These are phyloP conservation scores for Torrubiellomyces zombiae DNA, from an alignment of 2,329 filamentous ascomycete species.

Conservation along the genomic window DNA sequence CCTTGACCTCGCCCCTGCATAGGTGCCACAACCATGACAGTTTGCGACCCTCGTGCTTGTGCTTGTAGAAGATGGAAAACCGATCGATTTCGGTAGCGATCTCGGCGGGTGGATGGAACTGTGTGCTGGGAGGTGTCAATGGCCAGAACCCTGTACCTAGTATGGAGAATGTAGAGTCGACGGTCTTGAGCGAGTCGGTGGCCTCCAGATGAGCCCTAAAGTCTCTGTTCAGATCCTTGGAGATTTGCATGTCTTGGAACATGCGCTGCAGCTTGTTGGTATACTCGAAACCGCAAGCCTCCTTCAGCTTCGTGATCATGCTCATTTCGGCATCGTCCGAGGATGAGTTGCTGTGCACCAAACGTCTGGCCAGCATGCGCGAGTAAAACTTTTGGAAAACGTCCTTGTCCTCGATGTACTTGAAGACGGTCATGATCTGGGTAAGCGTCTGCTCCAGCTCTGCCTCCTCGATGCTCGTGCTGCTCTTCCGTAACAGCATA, in stretches of 20 bases:
- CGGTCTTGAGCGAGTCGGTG: constrained; percentile 42
- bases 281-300: constrained; percentile 96
- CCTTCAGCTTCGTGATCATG: constrained; percentile 99
- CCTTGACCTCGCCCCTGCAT: constrained; percentile 92
- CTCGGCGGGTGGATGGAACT: constrained; percentile 73
- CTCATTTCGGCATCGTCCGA: constrained; percentile 96
- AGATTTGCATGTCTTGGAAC: constrained; percentile 99
- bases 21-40: constrained; percentile 97
- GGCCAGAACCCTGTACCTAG: constrained; percentile 97
- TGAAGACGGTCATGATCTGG: constrained; percentile 98
- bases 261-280: constrained; percentile 99
- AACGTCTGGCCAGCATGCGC: constrained; percentile 81
- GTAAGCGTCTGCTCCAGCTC: constrained; percentile 78
- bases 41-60: constrained; percentile 93
- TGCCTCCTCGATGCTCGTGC: constrained; percentile 81
- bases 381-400: constrained; percentile 99
- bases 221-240: constrained; percentile 82
- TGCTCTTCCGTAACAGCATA: constrained; percentile 79
- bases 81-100: constrained; percentile 78
- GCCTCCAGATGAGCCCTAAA: constrained; percentile 62
- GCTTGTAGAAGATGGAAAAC: constrained; percentile 81
- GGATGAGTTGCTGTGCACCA: constrained; percentile 89
- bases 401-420: constrained; percentile 99
- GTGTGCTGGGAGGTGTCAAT: constrained; percentile 67
- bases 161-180: constrained; percentile 81